Evolutionary conservation across 768 basidiomycete species (phyloP), one percentile per base, ranked within the genome.

Genomic region (Trametes cingulata): DNA sequence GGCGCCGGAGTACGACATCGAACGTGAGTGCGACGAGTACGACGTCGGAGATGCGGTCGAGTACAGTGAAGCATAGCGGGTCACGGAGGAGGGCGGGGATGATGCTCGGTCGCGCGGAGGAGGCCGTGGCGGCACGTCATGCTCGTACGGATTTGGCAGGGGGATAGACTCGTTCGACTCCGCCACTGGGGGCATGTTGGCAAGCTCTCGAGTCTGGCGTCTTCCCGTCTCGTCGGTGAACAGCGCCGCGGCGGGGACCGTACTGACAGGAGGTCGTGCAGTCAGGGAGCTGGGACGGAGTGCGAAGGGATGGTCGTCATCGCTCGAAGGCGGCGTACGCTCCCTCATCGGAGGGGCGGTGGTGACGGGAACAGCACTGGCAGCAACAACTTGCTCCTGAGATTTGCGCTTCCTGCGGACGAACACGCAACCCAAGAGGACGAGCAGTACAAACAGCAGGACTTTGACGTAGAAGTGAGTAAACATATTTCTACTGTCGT

Each of bases 71-170:
- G 54, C 20, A 5, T n/a, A 20, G 8, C n/a, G 27, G 0, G 59
- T 52, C 2, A 33, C 22, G 4, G 56, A 37, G 17, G 55, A 59
- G 29, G 29, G 42, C 1, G 45, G 58, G 13, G 62, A 60, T 29
- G 33, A n/a, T 35, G 8, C n/a, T 12, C 48, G 22, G 49, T 60
- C 57, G 43, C 39, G 62, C 13, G 58, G 57, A 2, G 62, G 61
- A 2, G 52, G 56, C n/a, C 27, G 39, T 1, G 61, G 61, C 9
- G 61, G 61, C 3, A 25, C 52, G 56, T 63, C 61, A 3, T 47
- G 47, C 7, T 63, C 62, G 54, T 63, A 63, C 0, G 62, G 62
- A 29, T 63, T 63, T 19, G 62, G 62, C 6, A 63, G 50, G 10
- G 48, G 20, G 0, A 41, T 20, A 3, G 33, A 33, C 27, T 56